Evolutionary conservation across 306 rosid genomes (phyloP).

Genomic region (Alnus glutinosa): DNA sequence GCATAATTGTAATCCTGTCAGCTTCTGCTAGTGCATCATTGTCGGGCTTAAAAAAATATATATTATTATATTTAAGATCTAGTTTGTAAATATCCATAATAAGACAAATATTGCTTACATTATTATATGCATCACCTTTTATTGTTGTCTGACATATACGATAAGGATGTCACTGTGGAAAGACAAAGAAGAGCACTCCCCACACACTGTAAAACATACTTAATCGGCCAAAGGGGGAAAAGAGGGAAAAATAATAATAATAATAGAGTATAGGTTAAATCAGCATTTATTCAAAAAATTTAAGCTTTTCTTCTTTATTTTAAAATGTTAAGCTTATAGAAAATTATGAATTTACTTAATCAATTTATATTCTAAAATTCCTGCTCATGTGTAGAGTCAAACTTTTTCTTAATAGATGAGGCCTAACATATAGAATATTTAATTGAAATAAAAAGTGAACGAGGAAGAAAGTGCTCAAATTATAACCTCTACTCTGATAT

Average conservation of each 20-base stretch:
- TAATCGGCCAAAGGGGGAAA: neutral
- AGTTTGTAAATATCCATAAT: neutral
- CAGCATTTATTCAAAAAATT: too few species aligned
- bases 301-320: too few species aligned
- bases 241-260: neutral
- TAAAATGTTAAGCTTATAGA: too few species aligned
- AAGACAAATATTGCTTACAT: neutral
- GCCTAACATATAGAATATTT: too few species aligned
- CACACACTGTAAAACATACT: neutral
- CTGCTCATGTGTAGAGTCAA: too few species aligned
- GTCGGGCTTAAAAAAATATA: conserved; percentile 9
- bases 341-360: too few species aligned
- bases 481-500: too few species aligned
- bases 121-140: conserved; percentile 2
- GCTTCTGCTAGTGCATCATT: conserved; percentile 9
- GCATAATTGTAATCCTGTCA: conserved; percentile 8
- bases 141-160: conserved; percentile 5
- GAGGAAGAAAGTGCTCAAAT: too few species aligned
- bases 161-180: conserved; percentile 5
- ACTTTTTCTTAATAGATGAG: too few species aligned
- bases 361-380: too few species aligned
- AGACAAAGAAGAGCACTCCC: neutral
- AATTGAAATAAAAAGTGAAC: too few species aligned
- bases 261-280: neutral
- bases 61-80: neutral